Conservation (phyloP, 148 eudicot species). For the Agrostemma githago region DNA sequence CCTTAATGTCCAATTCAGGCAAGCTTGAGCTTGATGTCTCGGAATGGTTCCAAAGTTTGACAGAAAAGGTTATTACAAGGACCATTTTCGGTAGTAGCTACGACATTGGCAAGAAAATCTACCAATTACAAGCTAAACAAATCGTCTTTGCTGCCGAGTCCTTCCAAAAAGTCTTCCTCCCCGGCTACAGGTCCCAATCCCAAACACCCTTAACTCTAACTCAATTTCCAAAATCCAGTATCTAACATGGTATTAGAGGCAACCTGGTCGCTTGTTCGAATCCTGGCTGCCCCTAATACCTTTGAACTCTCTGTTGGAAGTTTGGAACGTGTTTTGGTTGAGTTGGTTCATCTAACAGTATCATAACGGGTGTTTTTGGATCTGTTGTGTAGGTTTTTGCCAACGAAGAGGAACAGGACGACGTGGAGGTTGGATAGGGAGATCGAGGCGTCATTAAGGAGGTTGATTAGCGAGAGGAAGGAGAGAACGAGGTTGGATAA, state of each 20-base stretch:
- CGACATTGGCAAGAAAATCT: slow-evolving; percentile 52
- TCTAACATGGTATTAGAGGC: too few species aligned
- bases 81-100: slow-evolving; percentile 55
- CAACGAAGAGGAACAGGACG: slow-evolving; percentile 50
- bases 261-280: too few species aligned
- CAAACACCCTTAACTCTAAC: slow-evolving; percentile 15
- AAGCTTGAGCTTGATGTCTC: slow-evolving; percentile 58
- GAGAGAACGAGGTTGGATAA: neutral
- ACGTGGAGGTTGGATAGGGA: slow-evolving; percentile 50
- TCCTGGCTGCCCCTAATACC: too few species aligned
- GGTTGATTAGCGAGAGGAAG: slow-evolving; percentile 36
- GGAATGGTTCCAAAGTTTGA: slow-evolving; percentile 47
- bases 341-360: too few species aligned
- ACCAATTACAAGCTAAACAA: slow-evolving; percentile 54
- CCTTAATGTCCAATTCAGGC: slow-evolving; percentile 36
- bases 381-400: slow-evolving; percentile 35
- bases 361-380: slow-evolving; percentile 6
- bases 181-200: slow-evolving; percentile 41
- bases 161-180: slow-evolving; percentile 50
- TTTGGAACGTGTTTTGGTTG: too few species aligned
- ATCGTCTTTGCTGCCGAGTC: slow-evolving; percentile 43
- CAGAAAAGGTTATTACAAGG: slow-evolving; percentile 49
- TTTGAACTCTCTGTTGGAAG: too few species aligned
- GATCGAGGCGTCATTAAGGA: slow-evolving; percentile 35
- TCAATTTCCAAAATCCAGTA: neutral